Base-by-base conservation (phyloP, 441 rosid genomes). In the Euphorbia corollata region DNA sequence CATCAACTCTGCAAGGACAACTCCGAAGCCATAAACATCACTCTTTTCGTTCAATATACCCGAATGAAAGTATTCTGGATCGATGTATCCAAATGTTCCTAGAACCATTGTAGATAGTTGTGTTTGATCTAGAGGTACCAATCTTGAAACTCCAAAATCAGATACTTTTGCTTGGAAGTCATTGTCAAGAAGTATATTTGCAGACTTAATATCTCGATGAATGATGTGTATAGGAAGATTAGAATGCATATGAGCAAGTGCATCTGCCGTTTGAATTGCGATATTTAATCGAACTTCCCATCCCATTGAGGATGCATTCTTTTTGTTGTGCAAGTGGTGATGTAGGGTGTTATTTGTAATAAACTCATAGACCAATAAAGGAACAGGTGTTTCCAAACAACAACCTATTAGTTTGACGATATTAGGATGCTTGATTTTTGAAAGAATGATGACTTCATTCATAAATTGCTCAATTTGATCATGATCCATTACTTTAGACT, bases 11-110 rank as follows among this genome's bases (percentile, higher is more conserved):
- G 11, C 59, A 2, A 54, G 59, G 11, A 87, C n/a, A n/a, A n/a
- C n/a, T n/a, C n/a, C n/a, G n/a, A n/a, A n/a, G n/a, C n/a, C n/a
- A n/a, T n/a, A n/a, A 23, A 92, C 86, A 58, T 92, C 97, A 13
- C 97, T 90, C 84, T 92, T 90, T 5, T 54, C 58, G 9, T 18
- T 54, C 6, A 54, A 10, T 18, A 54, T 16, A 3, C 58, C 58
- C 2, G 58, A 54, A 4, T 54, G 24, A 20, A 54, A 54, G 8
- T 54, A 54, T 20, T 54, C 58, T 0, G 58, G 58, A 20, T 54
- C 58, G 0, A 54, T 54, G 27, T 54, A 54, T 54, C 58, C 58
- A 18, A 54, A 8, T 20, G 58, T 54, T 18, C 58, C 58, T 54
- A 5, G 58, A 54, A 54, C 27, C 7, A 54, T 0, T 1, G 58